Base-by-base conservation (phyloP, 345 rosid genomes). In the Odontarrhena argentea region DNA sequence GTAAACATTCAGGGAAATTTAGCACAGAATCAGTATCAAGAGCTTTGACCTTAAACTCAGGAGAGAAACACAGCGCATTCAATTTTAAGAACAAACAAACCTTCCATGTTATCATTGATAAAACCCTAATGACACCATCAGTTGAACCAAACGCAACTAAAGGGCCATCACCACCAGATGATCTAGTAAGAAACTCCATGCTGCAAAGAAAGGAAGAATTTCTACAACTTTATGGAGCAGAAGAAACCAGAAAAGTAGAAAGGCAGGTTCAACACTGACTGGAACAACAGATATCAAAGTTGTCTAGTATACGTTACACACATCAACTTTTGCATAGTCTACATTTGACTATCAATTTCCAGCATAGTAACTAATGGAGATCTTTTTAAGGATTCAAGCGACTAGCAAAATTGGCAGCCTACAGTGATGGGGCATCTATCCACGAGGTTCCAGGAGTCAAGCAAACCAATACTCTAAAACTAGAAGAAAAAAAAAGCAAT, bases 21-120 rank as follows among this genome's bases (percentile, higher is more conserved):
- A 52, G 62, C 37, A 56, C 40, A 41, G 68, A 18, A 65, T 46
- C 42, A 54, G 28, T 18, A 76, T 58, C 60, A 70, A 47, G 38
- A 64, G 36, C 51, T 11, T 22, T 58, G 10, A 51, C 53, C 36
- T 8, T 64, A 42, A 70, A 71, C 59, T 18, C 30, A 55, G 35
- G 7, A 51, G 49, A 14, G 30, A 51, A 44, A 3, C 15, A 36
- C 45, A 51, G 41, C 30, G 48, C 8, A 60, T 18, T 65, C 34
- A 34, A 58, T 43, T 30, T 67, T 60, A 46, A 53, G 8, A 64
- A 62, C 30, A 13, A 48, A 41, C 87, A 71, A 68, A 94, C 99
- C 99, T 84, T 94, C 99, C 99, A 94, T 42, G 97, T 82, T 78
- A 91, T 91, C 97, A 94, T 94, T 67, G 99, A 94, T 74, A 94